Evolutionary conservation across 176 grass and related monocot genomes (phyloP), one percentile per base, ranked within the genome.

Genomic region (Microstegium vimineum): DNA sequence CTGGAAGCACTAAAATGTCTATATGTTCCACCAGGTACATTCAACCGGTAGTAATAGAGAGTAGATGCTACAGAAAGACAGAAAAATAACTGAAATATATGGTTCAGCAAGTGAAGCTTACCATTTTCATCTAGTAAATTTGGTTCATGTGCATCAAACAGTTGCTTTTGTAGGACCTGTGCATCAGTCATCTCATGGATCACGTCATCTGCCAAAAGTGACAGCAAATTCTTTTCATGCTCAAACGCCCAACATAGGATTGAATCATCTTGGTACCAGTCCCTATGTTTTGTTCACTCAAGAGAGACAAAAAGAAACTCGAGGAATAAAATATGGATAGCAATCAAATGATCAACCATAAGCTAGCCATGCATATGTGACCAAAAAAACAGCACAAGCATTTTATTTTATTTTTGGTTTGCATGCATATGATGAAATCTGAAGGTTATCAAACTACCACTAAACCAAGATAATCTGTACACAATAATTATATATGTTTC

Each of bases 81-180:
- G n/a, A n/a, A n/a, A n/a, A n/a, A n/a, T 90, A 77, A 76, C 11
- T 75, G 23, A 59, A 75, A 90, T 78, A 17, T 76, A 30, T 49
- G 4, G 62, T 69, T 66, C 60, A 78, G 45, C 60, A 77, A 75
- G 30, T 60, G 65, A 12, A 40, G 76, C 35, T 38, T 80, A 95
- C 96, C 93, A 83, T 90, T 83, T 89, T 95, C 96, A 73, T 93
- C 76, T 14, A 99, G 89, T 83, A 99, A 92, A 84, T 95, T 99
- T 65, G 89, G 84, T 64, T 99, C 93, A 38, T 95, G 83, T 70
- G 96, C 93, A 85, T 89, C 78, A 57, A 91, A 76, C 38, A 94
- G 86, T 76, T 89, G 89, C 59, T 89, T 91, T 26, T 80, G 87
- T 76, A 94, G 73, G 64, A 71, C 81, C 37, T 85, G 87, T 76